A percentile compares a stretch with the other conserved stretches of the same genome.
Conservation (phyloP, 2,329 filamentous ascomycete genomes). For the Stromatinia cepivora region DNA sequence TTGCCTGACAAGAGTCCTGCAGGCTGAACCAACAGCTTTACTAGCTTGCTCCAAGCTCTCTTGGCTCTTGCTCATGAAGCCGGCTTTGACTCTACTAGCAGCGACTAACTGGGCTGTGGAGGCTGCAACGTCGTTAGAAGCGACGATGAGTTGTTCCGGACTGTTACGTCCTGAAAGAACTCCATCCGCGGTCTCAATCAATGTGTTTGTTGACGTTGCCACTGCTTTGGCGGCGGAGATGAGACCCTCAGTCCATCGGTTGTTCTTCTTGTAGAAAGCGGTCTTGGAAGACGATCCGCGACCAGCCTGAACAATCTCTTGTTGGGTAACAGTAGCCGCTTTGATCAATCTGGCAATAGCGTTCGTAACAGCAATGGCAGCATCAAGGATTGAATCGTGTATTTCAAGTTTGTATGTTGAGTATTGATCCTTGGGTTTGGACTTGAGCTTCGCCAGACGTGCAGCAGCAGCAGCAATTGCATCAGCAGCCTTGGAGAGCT, state of each 20-base stretch:
- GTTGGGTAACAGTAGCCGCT: slow-evolving; percentile 86
- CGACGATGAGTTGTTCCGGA: slow-evolving; percentile 95
- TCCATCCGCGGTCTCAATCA: slow-evolving; percentile 97
- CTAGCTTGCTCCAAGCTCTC: slow-evolving; percentile 86
- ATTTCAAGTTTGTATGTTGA: slow-evolving; percentile 96
- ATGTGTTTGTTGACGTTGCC: slow-evolving; percentile 85
- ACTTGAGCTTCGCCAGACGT: slow-evolving; percentile 86
- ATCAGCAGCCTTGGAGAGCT: slow-evolving; percentile 90
- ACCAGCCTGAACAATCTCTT: slow-evolving; percentile 94
- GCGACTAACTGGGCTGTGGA: slow-evolving; percentile 96
- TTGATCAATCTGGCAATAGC: slow-evolving; percentile 94
- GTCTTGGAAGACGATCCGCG: slow-evolving; percentile 83
- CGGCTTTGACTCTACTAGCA: slow-evolving; percentile 92
- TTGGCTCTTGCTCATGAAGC: slow-evolving; percentile 97
- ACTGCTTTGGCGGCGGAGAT: slow-evolving; percentile 98
- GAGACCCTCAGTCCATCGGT: slow-evolving; percentile 96
- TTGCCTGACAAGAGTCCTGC: slow-evolving; percentile 82
- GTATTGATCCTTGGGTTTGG: slow-evolving; percentile 94
- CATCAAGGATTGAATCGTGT: slow-evolving; percentile 91
- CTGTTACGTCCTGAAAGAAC: slow-evolving; percentile 90
- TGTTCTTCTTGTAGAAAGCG: slow-evolving; percentile 99
- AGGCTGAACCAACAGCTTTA: slow-evolving; percentile 89
- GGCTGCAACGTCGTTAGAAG: slow-evolving; percentile 94
- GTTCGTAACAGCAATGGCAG: slow-evolving; percentile 88
- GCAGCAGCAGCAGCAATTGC: slow-evolving; percentile 92